Conservation (phyloP, 257 asterid genomes). For the Catharanthus roseus region DNA sequence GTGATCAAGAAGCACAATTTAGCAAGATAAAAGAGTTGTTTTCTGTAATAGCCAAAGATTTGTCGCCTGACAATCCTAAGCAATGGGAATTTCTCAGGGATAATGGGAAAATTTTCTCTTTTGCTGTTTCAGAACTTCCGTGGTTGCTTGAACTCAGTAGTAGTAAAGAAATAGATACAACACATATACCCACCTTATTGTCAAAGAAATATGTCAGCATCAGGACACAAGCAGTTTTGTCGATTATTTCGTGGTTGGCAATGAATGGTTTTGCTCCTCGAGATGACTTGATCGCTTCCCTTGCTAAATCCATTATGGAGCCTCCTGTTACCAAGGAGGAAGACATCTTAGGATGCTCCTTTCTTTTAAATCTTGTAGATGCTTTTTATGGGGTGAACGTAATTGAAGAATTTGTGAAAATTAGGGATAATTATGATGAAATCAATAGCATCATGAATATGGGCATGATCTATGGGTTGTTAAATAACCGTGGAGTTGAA, state of each 20-base stretch:
- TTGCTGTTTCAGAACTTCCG: slow-evolving; percentile 72
- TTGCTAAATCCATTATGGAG: slow-evolving; percentile 82
- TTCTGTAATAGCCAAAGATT: slow-evolving; percentile 44
- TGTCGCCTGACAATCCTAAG: slow-evolving; percentile 37
- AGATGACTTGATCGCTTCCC: slow-evolving; percentile 68
- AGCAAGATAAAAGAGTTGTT: slow-evolving; percentile 42
- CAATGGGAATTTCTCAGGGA: slow-evolving; percentile 58
- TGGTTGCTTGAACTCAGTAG: slow-evolving; percentile 72
- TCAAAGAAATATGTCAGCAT: slow-evolving; percentile 44
- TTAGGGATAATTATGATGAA: slow-evolving; percentile 62
- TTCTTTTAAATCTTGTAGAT: slow-evolving; percentile 75
- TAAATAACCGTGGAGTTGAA: slow-evolving; percentile 69
- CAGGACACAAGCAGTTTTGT: slow-evolving; percentile 60
- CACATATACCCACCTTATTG: slow-evolving; percentile 35
- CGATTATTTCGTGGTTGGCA: slow-evolving; percentile 80
- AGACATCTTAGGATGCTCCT: slow-evolving; percentile 76
- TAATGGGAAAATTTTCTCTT: slow-evolving; percentile 56
- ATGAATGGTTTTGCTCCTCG: slow-evolving; percentile 67
- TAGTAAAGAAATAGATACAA: slow-evolving; percentile 45
- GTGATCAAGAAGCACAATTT: slow-evolving; percentile 46
- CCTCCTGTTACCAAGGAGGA: slow-evolving; percentile 81
- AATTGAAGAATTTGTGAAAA: slow-evolving; percentile 70
- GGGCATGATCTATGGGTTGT: slow-evolving; percentile 81
- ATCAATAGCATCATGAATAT: slow-evolving; percentile 78
- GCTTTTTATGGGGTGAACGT: slow-evolving; percentile 78